Conservation (phyloP, 805 yeast species). For the Groenewaldozyma tartarivorans region DNA sequence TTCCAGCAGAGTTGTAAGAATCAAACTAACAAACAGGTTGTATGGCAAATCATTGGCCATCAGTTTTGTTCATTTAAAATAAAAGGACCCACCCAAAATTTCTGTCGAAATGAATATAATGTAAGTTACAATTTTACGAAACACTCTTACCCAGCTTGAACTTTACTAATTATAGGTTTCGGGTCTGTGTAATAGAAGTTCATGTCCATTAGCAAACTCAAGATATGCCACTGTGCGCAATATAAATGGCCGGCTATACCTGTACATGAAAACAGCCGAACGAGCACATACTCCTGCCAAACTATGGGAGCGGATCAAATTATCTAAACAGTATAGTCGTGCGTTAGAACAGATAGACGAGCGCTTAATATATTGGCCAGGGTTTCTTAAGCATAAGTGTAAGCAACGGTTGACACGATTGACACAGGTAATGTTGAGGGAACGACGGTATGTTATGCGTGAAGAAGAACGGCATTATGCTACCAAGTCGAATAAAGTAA, state of each 20-base stretch:
- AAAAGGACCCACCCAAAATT: slow-evolving; percentile 80
- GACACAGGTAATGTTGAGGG: slow-evolving; percentile 92
- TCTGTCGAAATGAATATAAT: slow-evolving; percentile 93
- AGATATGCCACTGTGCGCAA: slow-evolving; percentile 29
- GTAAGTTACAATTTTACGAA: slow-evolving; percentile 31
- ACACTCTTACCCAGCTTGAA: not conserved
- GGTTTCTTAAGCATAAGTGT: slow-evolving; percentile 82
- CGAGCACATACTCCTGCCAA: slow-evolving; percentile 92
- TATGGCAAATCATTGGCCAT: slow-evolving; percentile 95
- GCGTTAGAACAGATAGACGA: slow-evolving; percentile 86
- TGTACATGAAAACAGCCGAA: slow-evolving; percentile 94
- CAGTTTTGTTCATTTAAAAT: slow-evolving; percentile 93
- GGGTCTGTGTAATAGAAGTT: slow-evolving; percentile 85
- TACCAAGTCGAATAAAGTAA: slow-evolving; percentile 87
- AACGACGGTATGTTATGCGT: slow-evolving; percentile 81
- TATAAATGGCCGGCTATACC: slow-evolving; percentile 27
- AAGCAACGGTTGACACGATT: slow-evolving; percentile 91
- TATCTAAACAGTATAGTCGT: slow-evolving; percentile 79
- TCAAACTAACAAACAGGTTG: slow-evolving; percentile 48
- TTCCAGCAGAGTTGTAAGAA: not conserved
- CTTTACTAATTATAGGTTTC: slow-evolving; percentile 24
- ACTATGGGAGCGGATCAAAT: slow-evolving; percentile 89
- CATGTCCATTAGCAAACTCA: slow-evolving; percentile 88
- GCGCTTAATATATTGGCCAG: slow-evolving; percentile 86
- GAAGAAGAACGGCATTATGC: slow-evolving; percentile 91